Evolutionary conservation across 2,329 filamentous ascomycete genomes (phyloP), one percentile per base, ranked within the genome.

Genomic region (Phaeomoniella chlamydospora): DNA sequence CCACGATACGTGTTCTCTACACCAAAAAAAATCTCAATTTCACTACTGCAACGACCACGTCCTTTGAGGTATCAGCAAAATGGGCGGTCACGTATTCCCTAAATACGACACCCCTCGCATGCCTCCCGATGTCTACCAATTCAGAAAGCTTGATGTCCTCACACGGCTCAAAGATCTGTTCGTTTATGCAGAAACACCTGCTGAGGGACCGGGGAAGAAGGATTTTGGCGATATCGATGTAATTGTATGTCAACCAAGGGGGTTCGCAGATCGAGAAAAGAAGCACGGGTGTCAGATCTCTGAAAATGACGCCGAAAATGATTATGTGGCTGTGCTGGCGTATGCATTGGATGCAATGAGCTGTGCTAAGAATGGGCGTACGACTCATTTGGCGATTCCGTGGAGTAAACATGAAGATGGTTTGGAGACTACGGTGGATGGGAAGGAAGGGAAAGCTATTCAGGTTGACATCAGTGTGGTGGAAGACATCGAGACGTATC

Each of bases 221-320:
- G 70, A 75, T 45, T 69, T 74, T 47, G 84, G 83, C 14, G 84
- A 90, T 44, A 59, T 92, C 26, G 83, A 90, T 54, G 64, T 87
- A 39, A 54, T 85, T 2, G 66, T 83, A 3, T 74, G 77, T 0
- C 50, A 56, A 4, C 45, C 45, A 29, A 58, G 64, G 3, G 17
- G 43, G 5, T 46, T 50, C 29, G 18, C n/a, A 17, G 3, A 34
- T 15, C 43, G 22, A 42, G 45, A 2, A 36, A 42, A 43, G 33
- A 18, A 31, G 13, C 5, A 14, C 5, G 30, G 30, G 5, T n/a
- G n/a, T n/a, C 6, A n/a, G n/a, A 6, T 26, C n/a, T 26, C 22
- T 9, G n/a, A 26, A 6, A 26, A 26, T n/a, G 22, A 26, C n/a
- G 22, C 6, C 9, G 9, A 12, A 12, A 34, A 16, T 18, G 13